phyloP scores from a whole-genome alignment of 2,329 filamentous ascomycete genomes.

The Metarhizium album region DNA sequence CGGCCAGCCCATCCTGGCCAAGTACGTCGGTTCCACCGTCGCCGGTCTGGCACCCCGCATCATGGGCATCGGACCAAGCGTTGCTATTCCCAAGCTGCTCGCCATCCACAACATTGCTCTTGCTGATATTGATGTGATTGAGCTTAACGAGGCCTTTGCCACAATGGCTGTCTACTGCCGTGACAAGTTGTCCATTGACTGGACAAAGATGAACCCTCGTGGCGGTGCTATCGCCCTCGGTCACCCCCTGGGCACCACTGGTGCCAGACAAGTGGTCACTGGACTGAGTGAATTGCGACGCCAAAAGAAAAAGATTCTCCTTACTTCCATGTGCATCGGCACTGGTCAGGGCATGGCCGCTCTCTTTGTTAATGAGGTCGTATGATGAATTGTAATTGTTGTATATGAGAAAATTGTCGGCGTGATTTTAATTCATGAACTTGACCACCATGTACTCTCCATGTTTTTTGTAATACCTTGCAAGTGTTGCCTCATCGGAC shows the following conservation, averaged over 20 bases:
- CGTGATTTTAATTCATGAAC: background rate
- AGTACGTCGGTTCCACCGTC: conserved; percentile 86
- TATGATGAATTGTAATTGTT: background rate
- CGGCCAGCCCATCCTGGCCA: conserved; percentile 83
- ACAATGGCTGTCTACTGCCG: conserved; percentile 96
- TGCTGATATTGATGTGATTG: conserved; percentile 77
- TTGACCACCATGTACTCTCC: too few relatives aligned
- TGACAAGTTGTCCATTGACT: conserved; percentile 58
- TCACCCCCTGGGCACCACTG: conserved; percentile 72
- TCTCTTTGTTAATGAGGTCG: conserved; percentile 49
- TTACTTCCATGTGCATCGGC: conserved; percentile 84
- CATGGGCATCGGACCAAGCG: conserved; percentile 84
- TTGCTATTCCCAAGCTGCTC: conserved; percentile 74
- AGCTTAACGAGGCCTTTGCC: conserved; percentile 96
- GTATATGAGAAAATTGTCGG: conserved; percentile 8
- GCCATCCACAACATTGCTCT: conserved; percentile 65
- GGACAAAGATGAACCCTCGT: conserved; percentile 68
- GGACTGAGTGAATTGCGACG: conserved; percentile 75
- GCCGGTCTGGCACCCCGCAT: conserved; percentile 85
- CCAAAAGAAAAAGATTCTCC: conserved; percentile 78
- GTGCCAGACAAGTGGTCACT: conserved; percentile 75
- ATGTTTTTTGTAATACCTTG: too few relatives aligned
- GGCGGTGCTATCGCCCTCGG: conserved; percentile 77
- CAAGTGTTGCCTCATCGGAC: too few relatives aligned
- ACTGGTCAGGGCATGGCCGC: conserved; percentile 61